Base-by-base conservation (phyloP, 23 red algal species). In the Chondrus crispus region DNA sequence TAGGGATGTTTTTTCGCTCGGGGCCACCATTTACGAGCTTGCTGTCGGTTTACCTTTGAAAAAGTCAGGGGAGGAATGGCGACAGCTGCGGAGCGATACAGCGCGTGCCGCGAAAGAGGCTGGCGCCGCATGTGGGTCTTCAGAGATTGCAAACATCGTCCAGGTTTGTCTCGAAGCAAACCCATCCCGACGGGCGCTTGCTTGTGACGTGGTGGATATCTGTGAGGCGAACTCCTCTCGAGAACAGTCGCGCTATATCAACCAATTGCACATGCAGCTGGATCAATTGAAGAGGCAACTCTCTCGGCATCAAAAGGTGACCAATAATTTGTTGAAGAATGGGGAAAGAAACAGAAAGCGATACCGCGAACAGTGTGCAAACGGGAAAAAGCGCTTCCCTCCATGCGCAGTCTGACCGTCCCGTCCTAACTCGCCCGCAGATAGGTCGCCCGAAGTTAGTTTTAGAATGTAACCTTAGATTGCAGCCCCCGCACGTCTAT, bases 1-100 rank as follows among this genome's bases (percentile, higher is more conserved):
- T 9, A 54, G 82, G 26, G 95, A 96, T 74, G 69, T 93, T n/a
- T 96, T 96, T 69, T 71, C 95, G 44, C 80, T 96, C 42, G 95
- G 95, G 19, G 95, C 88, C 20, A 74, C 87, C 0, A 63, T 96
- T 20, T 96, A 81, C 48, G 95, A 96, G 70, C 75, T 91, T 64
- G 95, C 62, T 1, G 68, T 66, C 29, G 88, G 88, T 2, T 73
- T 88, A 40, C 71, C 80, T 52, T 41, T 88, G 37, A 55, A 87
- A 5, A 89, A 62, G 37, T 68, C 75, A 0, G 87, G 87, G 2
- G 45, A 49, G 41, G 71, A 91, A 45, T 91, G 74, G 87, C 69
- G 81, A 24, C 62, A 62, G 10, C 46, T 91, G 14, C 37, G 87
- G 73, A 91, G 37, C 8, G 39, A 55, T 2, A 33, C 78, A 7